These are phyloP conservation scores for Margaritispora aquatica DNA, from an alignment of 495 filamentous ascomycete genomes.

Conservation along the genomic window DNA sequence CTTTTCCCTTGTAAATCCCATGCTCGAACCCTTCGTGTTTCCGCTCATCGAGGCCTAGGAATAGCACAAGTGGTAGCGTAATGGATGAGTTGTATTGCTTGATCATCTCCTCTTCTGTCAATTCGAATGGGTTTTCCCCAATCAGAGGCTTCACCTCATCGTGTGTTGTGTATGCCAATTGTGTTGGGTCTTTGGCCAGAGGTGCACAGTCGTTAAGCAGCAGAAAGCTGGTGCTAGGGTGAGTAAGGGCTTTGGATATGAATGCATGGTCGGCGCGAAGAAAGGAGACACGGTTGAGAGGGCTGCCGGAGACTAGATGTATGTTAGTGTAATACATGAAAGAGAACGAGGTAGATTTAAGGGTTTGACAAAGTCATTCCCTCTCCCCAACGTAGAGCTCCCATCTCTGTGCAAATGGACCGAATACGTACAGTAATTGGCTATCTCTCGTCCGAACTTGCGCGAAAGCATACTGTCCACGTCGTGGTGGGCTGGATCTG, in stretches of 20 bases:
- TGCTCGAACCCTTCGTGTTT: slow-evolving; percentile 33
- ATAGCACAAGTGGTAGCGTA: slow-evolving; percentile 65
- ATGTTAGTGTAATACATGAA: neutral
- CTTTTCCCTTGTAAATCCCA: slow-evolving; percentile 60
- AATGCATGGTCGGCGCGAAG: slow-evolving; percentile 75
- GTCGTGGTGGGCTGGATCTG: slow-evolving; percentile 39
- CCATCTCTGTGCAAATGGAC: too few species aligned
- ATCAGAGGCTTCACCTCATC: slow-evolving; percentile 63
- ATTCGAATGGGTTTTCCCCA: slow-evolving; percentile 61
- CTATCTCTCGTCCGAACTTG: slow-evolving; percentile 84
- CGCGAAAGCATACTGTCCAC: slow-evolving; percentile 78
- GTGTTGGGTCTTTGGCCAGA: slow-evolving; percentile 49
- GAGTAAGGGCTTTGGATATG: slow-evolving; percentile 66
- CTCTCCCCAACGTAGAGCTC: too few species aligned
- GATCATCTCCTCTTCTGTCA: slow-evolving; percentile 67
- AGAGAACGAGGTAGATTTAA: neutral
- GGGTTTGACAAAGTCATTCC: too few species aligned
- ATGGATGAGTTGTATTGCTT: slow-evolving; percentile 63
- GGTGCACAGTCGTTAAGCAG: slow-evolving; percentile 76
- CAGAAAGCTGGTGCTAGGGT: slow-evolving; percentile 65
- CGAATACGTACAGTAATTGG: slow-evolving; percentile 66
- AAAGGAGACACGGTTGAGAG: slow-evolving; percentile 67
- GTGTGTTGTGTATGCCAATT: slow-evolving; percentile 56
- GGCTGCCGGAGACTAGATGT: slow-evolving; percentile 55
- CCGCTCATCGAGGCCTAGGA: slow-evolving; percentile 79